phyloP scores from a whole-genome alignment of 306 rosid species.

The Ceratonia siliqua region DNA sequence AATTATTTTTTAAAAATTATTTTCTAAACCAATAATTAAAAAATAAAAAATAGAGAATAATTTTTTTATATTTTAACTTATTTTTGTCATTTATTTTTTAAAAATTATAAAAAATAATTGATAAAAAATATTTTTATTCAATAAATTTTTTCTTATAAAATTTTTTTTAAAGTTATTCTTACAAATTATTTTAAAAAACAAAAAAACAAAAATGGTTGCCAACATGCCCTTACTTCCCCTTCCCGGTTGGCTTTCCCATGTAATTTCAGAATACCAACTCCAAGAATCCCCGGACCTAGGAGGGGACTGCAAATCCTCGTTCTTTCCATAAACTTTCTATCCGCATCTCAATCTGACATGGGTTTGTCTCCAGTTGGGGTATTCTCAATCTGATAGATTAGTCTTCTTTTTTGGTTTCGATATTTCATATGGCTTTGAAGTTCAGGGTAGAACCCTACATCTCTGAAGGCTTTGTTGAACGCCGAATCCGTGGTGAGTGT shows the following conservation, averaged over 20 bases:
- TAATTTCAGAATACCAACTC: background rate
- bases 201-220: too few species aligned
- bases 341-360: background rate
- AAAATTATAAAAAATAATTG: too few species aligned
- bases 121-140: too few species aligned
- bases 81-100: too few species aligned
- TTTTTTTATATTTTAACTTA: too few species aligned
- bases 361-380: background rate
- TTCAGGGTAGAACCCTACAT: background rate
- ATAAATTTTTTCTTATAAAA: too few species aligned
- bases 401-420: background rate
- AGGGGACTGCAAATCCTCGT: background rate
- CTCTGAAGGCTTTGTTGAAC: slow-evolving; percentile 7
- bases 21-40: too few species aligned
- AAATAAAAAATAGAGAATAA: too few species aligned
- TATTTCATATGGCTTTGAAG: background rate
- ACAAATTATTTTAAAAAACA: too few species aligned
- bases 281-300: background rate
- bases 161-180: too few species aligned
- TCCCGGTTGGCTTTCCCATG: too few species aligned
- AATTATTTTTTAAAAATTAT: too few species aligned
- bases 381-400: background rate
- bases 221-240: background rate
- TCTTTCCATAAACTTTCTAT: background rate
- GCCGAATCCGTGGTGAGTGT: slow-evolving; percentile 4